A percentile compares a stretch with the other conserved stretches of the same genome.
These are phyloP conservation scores for Silybum marianum DNA, from an alignment of 129 eudicot genomes.

Conservation along the genomic window DNA sequence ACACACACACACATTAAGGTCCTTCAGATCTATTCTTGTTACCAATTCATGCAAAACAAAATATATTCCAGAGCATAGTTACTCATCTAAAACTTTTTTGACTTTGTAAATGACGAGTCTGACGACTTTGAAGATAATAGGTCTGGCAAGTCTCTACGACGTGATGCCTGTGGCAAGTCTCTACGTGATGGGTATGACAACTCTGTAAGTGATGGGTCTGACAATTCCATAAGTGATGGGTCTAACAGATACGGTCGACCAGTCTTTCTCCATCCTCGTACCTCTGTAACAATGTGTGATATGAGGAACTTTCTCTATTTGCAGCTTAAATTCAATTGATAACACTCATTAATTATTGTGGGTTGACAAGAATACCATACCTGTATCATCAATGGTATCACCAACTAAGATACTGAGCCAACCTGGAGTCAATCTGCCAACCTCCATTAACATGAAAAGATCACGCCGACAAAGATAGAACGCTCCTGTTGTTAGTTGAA, in stretches of 20 bases:
- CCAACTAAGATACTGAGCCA: slow-evolving; percentile 24
- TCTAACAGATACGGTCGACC: slow-evolving; percentile 15
- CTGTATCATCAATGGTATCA: slow-evolving; percentile 24
- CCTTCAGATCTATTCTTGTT: too few relatives aligned
- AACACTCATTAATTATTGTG: neutral
- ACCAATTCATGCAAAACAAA: neutral
- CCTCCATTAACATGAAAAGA: slow-evolving; percentile 23
- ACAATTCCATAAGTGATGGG: neutral
- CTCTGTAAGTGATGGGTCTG: slow-evolving; percentile 26
- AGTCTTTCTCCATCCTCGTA: slow-evolving; percentile 37
- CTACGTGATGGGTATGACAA: neutral
- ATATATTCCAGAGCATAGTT: neutral
- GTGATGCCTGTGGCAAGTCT: neutral
- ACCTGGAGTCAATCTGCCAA: slow-evolving; percentile 8
- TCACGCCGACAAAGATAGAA: slow-evolving; percentile 34
- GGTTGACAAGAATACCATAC: slow-evolving; percentile 13
- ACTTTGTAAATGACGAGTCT: neutral
- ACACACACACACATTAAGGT: too few relatives aligned
- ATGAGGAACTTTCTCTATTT: neutral
- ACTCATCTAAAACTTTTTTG: neutral
- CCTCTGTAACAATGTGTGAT: slow-evolving; percentile 19
- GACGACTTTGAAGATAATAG: neutral
- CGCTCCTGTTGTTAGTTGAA: slow-evolving; percentile 27
- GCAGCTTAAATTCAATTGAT: neutral
- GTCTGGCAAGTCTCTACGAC: neutral